Percentiles rank a stretch among this genome's conserved stretches.
phyloP scores from a whole-genome alignment of 2,329 filamentous ascomycete species.

The Diplodia sapinea region DNA sequence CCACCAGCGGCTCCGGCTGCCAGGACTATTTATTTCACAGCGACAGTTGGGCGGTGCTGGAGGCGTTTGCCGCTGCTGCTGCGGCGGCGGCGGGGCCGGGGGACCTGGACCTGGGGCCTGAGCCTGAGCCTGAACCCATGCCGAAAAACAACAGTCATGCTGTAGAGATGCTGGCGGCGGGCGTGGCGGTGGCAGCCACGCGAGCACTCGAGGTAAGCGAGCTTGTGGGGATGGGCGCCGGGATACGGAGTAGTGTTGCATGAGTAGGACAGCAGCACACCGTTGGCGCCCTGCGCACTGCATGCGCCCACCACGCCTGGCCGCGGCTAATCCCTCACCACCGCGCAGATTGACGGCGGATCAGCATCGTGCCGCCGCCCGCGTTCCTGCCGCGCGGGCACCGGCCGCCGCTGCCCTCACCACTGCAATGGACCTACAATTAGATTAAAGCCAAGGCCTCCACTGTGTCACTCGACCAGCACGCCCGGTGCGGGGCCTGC shows the following conservation, averaged over 20 bases:
- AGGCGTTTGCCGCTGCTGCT: conserved; percentile 8
- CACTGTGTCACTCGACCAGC: conserved; percentile 36
- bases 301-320: neutral
- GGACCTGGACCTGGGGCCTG: neutral
- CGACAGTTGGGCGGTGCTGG: neutral
- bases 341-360: conserved; percentile 13
- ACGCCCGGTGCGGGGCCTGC: conserved; percentile 1
- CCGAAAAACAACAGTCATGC: conserved; percentile 10
- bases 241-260: conserved; percentile 9
- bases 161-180: neutral
- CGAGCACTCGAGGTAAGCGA: conserved; percentile 22
- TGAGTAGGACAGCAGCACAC: neutral
- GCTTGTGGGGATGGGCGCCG: conserved; percentile 24
- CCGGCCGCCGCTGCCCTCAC: conserved; percentile 34
- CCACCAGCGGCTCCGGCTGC: conserved; percentile 7
- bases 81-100: conserved; percentile 2
- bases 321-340: conserved; percentile 17
- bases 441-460: conserved; percentile 40
- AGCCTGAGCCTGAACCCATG: neutral
- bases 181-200: conserved; percentile 31
- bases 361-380: conserved; percentile 7
- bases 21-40: conserved; percentile 14
- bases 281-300: conserved; percentile 15
- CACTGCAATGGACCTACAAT: neutral
- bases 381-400: conserved; percentile 15